These are phyloP conservation scores for Rhodamnia rubescens DNA, from an alignment of 345 rosid species.

Conservation along the genomic window DNA sequence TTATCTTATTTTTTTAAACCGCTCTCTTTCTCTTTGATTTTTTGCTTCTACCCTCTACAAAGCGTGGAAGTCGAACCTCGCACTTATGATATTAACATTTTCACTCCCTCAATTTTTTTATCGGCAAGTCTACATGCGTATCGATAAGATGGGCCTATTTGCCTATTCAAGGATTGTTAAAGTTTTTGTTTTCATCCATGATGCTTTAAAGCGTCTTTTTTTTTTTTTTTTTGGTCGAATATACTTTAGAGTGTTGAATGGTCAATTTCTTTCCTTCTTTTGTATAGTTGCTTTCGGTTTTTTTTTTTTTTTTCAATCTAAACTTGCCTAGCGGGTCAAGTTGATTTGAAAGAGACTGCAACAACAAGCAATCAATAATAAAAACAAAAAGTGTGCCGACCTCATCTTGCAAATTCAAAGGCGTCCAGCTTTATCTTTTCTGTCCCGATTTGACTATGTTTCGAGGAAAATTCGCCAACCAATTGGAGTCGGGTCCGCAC, in stretches of 20 bases:
- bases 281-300: neutral
- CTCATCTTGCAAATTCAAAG: neutral
- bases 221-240: no score
- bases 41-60: no score
- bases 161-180: neutral
- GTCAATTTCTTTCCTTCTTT: neutral
- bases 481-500: neutral
- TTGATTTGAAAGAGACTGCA: neutral
- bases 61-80: no score
- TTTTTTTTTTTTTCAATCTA: neutral
- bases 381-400: neutral
- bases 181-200: neutral
- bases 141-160: neutral
- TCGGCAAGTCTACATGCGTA: no score
- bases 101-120: accelerated
- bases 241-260: neutral
- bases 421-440: neutral
- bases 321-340: neutral
- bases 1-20: no score
- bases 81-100: no score
- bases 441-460: neutral
- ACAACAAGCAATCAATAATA: neutral
- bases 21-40: no score
- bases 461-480: neutral
- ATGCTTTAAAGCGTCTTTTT: neutral